A percentile compares a stretch with the other conserved stretches of the same genome.
phyloP scores from a whole-genome alignment of 768 basidiomycete species.

The Cystobasidium ongulense region DNA sequence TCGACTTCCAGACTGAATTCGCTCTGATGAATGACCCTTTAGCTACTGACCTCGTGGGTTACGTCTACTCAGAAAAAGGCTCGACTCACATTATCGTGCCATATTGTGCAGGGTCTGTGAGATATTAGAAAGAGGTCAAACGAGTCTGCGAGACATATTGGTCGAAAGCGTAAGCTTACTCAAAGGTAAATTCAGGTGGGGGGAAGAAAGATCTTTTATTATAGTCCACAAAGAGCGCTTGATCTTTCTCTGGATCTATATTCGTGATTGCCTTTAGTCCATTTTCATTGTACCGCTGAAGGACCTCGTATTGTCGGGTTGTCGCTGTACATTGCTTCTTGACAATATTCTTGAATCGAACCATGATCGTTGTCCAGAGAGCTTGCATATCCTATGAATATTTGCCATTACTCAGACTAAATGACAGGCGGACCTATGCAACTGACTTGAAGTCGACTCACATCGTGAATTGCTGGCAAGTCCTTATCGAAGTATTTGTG shows the following conservation, averaged over 20 bases:
- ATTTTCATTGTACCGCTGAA: constrained; percentile 16
- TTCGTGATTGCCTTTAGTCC: neutral
- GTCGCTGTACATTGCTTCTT: neutral
- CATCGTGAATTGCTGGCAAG: constrained; percentile 23
- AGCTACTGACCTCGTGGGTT: neutral
- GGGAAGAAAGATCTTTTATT: constrained; percentile 25
- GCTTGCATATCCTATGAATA: constrained; percentile 29
- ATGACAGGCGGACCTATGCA: neutral
- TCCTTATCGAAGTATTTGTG: constrained; percentile 29
- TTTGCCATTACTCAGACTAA: neutral
- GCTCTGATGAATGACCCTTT: neutral
- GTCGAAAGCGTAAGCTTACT: neutral
- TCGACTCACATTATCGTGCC: constrained; percentile 23
- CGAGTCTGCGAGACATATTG: neutral
- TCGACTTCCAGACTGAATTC: constrained; percentile 7
- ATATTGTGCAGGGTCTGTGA: constrained; percentile 16
- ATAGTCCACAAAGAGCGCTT: constrained; percentile 22
- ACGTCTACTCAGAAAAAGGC: neutral
- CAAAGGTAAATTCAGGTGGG: constrained; percentile 21
- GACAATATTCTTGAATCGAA: neutral
- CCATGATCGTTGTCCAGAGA: constrained; percentile 18
- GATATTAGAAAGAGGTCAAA: neutral
- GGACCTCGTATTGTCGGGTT: constrained; percentile 22
- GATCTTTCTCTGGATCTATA: constrained; percentile 21
- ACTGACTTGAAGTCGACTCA: neutral